phyloP scores from a whole-genome alignment of 1,284 basidiomycete genomes.

The Malassezia vespertilionis region DNA sequence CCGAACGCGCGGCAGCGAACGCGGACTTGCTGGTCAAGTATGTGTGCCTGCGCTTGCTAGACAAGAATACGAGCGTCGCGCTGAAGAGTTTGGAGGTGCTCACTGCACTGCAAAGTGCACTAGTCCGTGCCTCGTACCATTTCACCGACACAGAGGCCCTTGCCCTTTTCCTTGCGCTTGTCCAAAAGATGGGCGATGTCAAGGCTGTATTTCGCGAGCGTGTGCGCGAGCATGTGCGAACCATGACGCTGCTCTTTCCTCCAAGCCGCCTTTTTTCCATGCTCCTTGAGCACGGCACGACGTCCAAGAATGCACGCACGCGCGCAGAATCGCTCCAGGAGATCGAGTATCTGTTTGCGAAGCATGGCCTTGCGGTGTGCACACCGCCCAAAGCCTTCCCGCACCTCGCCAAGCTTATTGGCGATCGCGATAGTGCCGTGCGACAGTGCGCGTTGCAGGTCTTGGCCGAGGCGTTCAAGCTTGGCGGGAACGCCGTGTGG shows the following conservation, averaged over 20 bases:
- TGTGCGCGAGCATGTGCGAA: conserved; percentile 50
- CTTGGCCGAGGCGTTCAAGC: conserved; percentile 70
- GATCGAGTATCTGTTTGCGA: conserved; percentile 63
- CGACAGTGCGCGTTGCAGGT: conserved; percentile 69
- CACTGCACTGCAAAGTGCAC: conserved; percentile 63
- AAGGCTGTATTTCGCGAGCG: conserved; percentile 49
- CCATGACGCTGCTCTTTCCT: conserved; percentile 54
- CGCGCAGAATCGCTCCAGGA: conserved; percentile 76
- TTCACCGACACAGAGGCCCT: conserved; percentile 76
- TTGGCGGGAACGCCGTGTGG: conserved; percentile 78
- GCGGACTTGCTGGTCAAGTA: conserved; percentile 90
- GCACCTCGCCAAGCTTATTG: conserved; percentile 65
- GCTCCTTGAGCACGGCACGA: conserved; percentile 55
- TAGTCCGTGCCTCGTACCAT: conserved; percentile 64
- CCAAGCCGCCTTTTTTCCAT: conserved; percentile 75
- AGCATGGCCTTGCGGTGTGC: conserved; percentile 70
- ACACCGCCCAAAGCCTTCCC: conserved; percentile 65
- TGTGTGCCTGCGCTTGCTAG: conserved; percentile 74
- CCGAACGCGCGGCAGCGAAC: conserved; percentile 64
- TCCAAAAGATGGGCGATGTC: conserved; percentile 56
- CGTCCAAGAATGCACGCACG: conserved; percentile 78
- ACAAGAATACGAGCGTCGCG: conserved; percentile 82
- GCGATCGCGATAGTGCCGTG: conserved; percentile 75
- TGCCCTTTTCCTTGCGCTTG: conserved; percentile 78
- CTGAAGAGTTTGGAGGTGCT: conserved; percentile 81